phyloP scores from a whole-genome alignment of 441 rosid species.

The Euphorbia corollata region DNA sequence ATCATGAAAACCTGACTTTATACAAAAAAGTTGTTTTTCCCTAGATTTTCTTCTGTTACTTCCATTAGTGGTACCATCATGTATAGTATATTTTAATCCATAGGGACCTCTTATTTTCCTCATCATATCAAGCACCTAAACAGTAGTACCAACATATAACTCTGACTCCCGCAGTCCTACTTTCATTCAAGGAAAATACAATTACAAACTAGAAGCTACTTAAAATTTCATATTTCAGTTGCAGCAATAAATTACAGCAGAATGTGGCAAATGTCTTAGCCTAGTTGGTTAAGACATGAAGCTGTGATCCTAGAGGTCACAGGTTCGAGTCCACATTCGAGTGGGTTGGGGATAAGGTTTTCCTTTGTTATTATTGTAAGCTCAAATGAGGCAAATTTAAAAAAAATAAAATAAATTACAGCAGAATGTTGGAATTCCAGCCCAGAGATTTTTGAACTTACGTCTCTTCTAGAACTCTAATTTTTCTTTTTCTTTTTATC shows the following conservation, averaged over 20 bases:
- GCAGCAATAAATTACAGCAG: not conserved
- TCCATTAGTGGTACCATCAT: not conserved
- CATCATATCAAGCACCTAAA: not conserved
- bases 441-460: not conserved
- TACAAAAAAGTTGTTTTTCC: not conserved
- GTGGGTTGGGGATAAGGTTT: too few relatives aligned
- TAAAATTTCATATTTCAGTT: not conserved
- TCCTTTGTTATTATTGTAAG: too few relatives aligned
- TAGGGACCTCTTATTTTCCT: not conserved
- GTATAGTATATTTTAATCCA: slow-evolving; percentile 1
- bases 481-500: not conserved
- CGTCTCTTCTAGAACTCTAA: not conserved
- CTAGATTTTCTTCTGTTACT: not conserved
- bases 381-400: too few relatives aligned
- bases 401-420: not conserved
- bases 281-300: too few relatives aligned
- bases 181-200: not conserved
- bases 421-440: not conserved
- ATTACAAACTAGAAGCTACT: not conserved
- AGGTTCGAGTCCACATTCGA: too few relatives aligned
- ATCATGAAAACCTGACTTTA: not conserved
- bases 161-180: not conserved
- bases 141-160: not conserved
- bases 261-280: too few relatives aligned
- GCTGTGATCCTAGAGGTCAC: too few relatives aligned